Percentiles rank a stretch among this genome's conserved stretches.
Conservation (phyloP, 177 flowering plant species). For the Telopea speciosissima region DNA sequence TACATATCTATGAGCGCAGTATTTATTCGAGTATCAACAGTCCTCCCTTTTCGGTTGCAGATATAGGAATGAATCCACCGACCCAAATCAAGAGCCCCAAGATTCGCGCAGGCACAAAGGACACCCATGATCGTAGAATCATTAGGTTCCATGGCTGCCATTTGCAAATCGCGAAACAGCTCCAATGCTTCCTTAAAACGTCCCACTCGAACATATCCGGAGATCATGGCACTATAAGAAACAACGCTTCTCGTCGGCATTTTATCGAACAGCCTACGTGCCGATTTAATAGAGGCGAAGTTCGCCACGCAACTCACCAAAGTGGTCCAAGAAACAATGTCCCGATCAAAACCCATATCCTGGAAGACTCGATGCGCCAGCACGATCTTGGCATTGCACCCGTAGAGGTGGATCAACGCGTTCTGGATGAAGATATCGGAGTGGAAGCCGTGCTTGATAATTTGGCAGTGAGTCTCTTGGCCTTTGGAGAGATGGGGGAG, state of each 20-base stretch:
- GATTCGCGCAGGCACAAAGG: conserved; percentile 25
- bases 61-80: conserved; percentile 31
- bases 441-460: conserved; percentile 15
- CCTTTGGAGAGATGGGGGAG: conserved; percentile 18
- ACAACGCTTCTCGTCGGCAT: conserved; percentile 32
- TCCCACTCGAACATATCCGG: conserved; percentile 21
- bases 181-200: conserved; percentile 24
- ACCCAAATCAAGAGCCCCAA: conserved; percentile 28
- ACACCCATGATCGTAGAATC: conserved; percentile 23
- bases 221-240: conserved; percentile 34
- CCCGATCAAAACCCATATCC: conserved; percentile 17
- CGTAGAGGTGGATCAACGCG: conserved; percentile 24
- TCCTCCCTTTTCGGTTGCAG: conserved; percentile 5
- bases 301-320: conserved; percentile 15
- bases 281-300: conserved; percentile 11
- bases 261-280: conserved; percentile 19
- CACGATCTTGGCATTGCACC: conserved; percentile 10
- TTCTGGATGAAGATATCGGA: conserved; percentile 22
- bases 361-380: conserved; percentile 18
- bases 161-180: conserved; percentile 23
- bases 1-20: conserved; percentile 37
- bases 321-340: conserved; percentile 36
- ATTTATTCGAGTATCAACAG: conserved; percentile 17
- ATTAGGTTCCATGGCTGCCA: conserved; percentile 22
- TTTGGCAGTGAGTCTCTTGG: conserved; percentile 20